These are phyloP conservation scores for Leucocoprinus sp. DNA, from an alignment of 768 basidiomycete genomes.

Conservation along the genomic window DNA sequence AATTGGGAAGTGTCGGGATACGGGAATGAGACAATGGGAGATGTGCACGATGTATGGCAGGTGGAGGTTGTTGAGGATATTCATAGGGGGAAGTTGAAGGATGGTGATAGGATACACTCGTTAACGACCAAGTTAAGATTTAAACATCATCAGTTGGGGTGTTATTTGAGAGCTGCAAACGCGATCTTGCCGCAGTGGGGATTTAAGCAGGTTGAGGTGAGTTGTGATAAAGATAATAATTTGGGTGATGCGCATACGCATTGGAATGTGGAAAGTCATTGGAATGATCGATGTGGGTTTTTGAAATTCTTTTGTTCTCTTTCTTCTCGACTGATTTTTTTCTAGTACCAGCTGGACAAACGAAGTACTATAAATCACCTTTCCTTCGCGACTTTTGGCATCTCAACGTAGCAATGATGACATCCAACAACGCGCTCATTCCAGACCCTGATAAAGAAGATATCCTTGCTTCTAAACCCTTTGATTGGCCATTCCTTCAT, in stretches of 20 bases:
- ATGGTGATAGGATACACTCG: conserved; percentile 70
- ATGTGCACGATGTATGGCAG: conserved; percentile 83
- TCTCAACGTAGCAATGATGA: conserved; percentile 99
- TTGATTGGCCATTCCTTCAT: conserved; percentile 89
- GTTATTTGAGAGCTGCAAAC: conserved; percentile 87
- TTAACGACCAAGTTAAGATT: conserved; percentile 87
- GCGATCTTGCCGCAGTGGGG: conserved; percentile 93
- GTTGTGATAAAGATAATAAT: conserved; percentile 84
- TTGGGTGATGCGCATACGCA: conserved; percentile 77
- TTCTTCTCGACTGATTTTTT: neutral
- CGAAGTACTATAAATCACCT: conserved; percentile 80
- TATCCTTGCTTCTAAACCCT: conserved; percentile 86
- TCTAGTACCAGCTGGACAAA: conserved; percentile 75
- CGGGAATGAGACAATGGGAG: conserved; percentile 84
- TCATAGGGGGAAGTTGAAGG: conserved; percentile 44
- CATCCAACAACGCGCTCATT: conserved; percentile 95
- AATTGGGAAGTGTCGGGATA: conserved; percentile 93
- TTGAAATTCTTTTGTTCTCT: conserved; percentile 3
- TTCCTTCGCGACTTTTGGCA: conserved; percentile 98
- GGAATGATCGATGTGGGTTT: conserved; percentile 85
- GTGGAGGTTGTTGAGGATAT: conserved; percentile 94
- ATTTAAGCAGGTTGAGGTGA: conserved; percentile 97
- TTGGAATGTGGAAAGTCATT: conserved; percentile 98
- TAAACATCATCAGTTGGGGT: conserved; percentile 67
- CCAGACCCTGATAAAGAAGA: conserved; percentile 99